phyloP scores from a whole-genome alignment of 2,329 filamentous ascomycete genomes.

The Hymenoscyphus albidus region DNA sequence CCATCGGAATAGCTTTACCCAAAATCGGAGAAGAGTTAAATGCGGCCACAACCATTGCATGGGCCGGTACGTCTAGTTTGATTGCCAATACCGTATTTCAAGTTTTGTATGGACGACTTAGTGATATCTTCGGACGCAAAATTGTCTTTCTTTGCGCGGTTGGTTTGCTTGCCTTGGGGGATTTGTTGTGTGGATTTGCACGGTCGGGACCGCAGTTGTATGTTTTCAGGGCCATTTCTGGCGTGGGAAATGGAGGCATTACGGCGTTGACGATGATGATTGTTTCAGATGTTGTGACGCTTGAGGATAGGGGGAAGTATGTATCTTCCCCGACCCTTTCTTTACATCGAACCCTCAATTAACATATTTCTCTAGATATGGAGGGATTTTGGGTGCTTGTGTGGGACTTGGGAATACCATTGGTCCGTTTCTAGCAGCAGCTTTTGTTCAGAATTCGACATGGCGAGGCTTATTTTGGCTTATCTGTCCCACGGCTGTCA shows the following conservation, averaged over 20 bases:
- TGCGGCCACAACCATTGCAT: slow-evolving; percentile 49
- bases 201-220: slow-evolving; percentile 56
- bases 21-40: slow-evolving; percentile 46
- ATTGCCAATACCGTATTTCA: slow-evolving; percentile 60
- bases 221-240: slow-evolving; percentile 55
- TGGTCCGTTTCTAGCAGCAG: slow-evolving; percentile 44
- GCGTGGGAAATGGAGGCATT: slow-evolving; percentile 60
- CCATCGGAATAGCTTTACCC: slow-evolving; percentile 43
- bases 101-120: slow-evolving; percentile 59
- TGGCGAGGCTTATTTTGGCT: slow-evolving; percentile 47
- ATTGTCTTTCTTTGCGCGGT: slow-evolving; percentile 52
- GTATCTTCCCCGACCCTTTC: slow-evolving; percentile 2
- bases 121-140: slow-evolving; percentile 59
- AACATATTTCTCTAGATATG: slow-evolving; percentile 34
- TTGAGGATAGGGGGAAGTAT: slow-evolving; percentile 55
- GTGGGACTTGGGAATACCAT: slow-evolving; percentile 42
- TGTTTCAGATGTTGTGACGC: slow-evolving; percentile 55
- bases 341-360: not conserved
- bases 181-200: slow-evolving; percentile 56
- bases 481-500: slow-evolving; percentile 47
- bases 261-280: slow-evolving; percentile 58
- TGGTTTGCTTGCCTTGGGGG: slow-evolving; percentile 49
- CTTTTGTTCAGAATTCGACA: slow-evolving; percentile 37
- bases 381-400: slow-evolving; percentile 41
- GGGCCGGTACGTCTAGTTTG: slow-evolving; percentile 50